phyloP scores from a whole-genome alignment of 2,329 filamentous ascomycete genomes.

The Sporothrix inflata region DNA sequence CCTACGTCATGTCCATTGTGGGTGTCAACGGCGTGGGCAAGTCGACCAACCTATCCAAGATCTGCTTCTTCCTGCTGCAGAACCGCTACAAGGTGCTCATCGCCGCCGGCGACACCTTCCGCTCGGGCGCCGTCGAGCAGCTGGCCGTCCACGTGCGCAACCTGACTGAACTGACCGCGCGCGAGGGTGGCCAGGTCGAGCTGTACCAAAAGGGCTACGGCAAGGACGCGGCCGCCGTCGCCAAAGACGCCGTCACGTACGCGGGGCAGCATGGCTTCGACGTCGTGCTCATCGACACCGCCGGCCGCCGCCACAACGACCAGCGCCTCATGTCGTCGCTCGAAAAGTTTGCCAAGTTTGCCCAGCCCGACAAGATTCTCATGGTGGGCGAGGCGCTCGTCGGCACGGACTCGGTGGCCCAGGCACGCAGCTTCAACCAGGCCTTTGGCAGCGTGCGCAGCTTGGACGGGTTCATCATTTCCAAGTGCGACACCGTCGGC shows the following conservation, averaged over 20 bases:
- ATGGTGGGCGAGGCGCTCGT: slow-evolving; percentile 93
- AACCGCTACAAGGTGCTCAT: slow-evolving; percentile 96
- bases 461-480: slow-evolving; percentile 96
- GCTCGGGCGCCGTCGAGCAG: slow-evolving; percentile 95
- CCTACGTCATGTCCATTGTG: slow-evolving; percentile 97
- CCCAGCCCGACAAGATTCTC: slow-evolving; percentile 95
- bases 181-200: slow-evolving; percentile 81
- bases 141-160: slow-evolving; percentile 94
- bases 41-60: slow-evolving; percentile 96
- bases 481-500: slow-evolving; percentile 98
- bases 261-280: slow-evolving; percentile 78
- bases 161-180: slow-evolving; percentile 80
- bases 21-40: slow-evolving; percentile 98
- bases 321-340: slow-evolving; percentile 92
- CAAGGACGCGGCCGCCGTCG: slow-evolving; percentile 94
- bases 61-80: slow-evolving; percentile 95
- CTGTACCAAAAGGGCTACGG: slow-evolving; percentile 97
- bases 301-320: slow-evolving; percentile 93
- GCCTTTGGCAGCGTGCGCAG: slow-evolving; percentile 80
- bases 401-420: slow-evolving; percentile 91
- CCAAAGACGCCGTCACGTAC: slow-evolving; percentile 86
- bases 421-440: slow-evolving; percentile 94
- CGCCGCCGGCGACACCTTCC: slow-evolving; percentile 94
- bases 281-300: slow-evolving; percentile 96
- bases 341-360: slow-evolving; percentile 96